Evolutionary conservation across 768 basidiomycete genomes (phyloP).

Genomic region (Trametes punicea): DNA sequence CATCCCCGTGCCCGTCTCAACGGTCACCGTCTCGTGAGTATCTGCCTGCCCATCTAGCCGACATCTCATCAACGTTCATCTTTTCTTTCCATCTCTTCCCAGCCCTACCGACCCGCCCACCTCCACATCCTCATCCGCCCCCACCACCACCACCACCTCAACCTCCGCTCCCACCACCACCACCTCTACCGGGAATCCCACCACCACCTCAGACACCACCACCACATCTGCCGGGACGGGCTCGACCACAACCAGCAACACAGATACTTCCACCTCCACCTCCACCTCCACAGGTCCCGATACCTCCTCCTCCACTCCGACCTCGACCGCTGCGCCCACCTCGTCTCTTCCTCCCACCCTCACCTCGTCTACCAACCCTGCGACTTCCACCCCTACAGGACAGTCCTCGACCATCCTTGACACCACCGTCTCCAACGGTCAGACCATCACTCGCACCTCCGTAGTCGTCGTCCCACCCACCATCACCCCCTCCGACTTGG

Average conservation of each 20-base stretch:
- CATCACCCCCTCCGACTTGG: background rate
- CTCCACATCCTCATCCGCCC: background rate
- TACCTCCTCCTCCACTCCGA: too few relatives aligned
- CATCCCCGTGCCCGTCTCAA: background rate
- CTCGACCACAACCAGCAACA: conserved; percentile 5
- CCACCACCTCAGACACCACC: background rate
- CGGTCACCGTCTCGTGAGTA: background rate
- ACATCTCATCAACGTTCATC: too few relatives aligned
- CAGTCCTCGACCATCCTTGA: background rate
- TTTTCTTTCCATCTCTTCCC: background rate
- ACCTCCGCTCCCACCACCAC: background rate
- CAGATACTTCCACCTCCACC: background rate
- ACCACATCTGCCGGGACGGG: background rate
- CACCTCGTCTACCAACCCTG: background rate
- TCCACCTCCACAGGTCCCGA: too few relatives aligned
- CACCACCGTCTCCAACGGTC: conserved; percentile 7
- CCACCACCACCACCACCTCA: background rate
- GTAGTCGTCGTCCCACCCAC: conserved; percentile 6
- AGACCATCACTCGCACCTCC: conserved; percentile 17
- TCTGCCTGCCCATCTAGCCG: too few relatives aligned
- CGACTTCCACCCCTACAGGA: background rate
- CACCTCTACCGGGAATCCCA: background rate
- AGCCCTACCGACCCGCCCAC: background rate
- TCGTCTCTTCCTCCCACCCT: background rate
- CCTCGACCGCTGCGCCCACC: background rate